A percentile compares a stretch with the other conserved stretches of the same genome.
These are phyloP conservation scores for Monosporascus sp. DNA, from an alignment of 2,329 filamentous ascomycete genomes.

Conservation along the genomic window DNA sequence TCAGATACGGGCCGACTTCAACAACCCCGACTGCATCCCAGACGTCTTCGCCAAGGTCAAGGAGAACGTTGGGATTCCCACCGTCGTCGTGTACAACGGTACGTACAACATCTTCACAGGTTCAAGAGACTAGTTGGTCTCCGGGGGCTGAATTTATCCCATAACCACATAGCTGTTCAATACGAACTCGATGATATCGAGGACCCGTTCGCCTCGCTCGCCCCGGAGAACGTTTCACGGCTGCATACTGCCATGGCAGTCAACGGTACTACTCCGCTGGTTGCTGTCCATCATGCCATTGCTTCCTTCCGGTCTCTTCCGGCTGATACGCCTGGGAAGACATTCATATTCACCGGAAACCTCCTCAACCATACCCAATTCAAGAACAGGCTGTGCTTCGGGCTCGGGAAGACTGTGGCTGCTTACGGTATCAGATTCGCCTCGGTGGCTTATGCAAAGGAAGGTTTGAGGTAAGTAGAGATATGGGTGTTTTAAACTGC, in stretches of 20 bases:
- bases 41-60: not conserved
- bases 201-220: not conserved
- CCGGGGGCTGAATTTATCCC: too few species aligned
- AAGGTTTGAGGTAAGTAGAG: not conserved
- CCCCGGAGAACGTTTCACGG: not conserved
- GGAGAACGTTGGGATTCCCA: not conserved
- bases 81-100: not conserved
- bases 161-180: not conserved
- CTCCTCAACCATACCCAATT: not conserved
- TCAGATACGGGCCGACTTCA: not conserved
- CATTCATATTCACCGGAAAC: not conserved
- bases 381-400: not conserved
- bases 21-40: not conserved
- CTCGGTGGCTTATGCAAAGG: not conserved
- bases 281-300: not conserved
- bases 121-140: too few species aligned
- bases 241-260: not conserved
- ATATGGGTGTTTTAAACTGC: not conserved
- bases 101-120: not conserved
- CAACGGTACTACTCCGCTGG: not conserved
- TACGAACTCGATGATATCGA: not conserved
- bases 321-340: not conserved
- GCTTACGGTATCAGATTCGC: not conserved
- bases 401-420: not conserved
- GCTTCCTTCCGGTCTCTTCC: not conserved